Evolutionary conservation across 148 eudicot genomes (phyloP), one percentile per base, ranked within the genome.

Genomic region (Persicaria maculosa): DNA sequence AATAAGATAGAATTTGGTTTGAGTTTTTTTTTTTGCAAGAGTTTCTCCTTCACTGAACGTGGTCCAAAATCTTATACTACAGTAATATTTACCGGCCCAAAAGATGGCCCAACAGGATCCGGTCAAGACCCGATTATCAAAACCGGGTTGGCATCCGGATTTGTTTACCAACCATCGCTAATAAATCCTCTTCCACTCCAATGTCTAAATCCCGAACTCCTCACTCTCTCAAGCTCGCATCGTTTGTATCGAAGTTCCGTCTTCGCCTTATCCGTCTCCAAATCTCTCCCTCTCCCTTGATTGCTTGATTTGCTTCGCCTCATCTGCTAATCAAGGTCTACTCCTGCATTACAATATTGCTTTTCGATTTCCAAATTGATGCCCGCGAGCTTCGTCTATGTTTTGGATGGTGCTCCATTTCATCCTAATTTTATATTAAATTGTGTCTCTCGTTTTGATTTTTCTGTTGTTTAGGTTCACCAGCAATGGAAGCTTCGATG

Each of bases 401-500:
- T 9, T 19, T 9, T 19, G 8, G 36, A 6, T 58, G 64, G 7
- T 58, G 64, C 64, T 48, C 12, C 52, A 48, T 48, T 48, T 48
- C 52, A 48, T 48, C 19, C 64, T 36, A 20, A 19, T n/a, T 57
- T 7, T 58, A 7, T 17, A 2, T 55, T 55, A n/a, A 55, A 16
- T 55, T 48, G 8, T 48, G 52, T 48, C 50, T 2, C 12, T 48
- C 52, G 12, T 48, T 7, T 48, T 48, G 52, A 4, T 11, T 57
- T 10, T 58, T 2, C 31, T 58, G 20, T 14, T 40, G 17, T 11
- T 64, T 64, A 64, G 47, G 69, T 64, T 1, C 68, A 31, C 31
- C 14, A 40, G 46, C 46, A 64, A 64, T 64, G 69, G 69, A 64
- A 64, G 69, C 69, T 36, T 64, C 69, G 46, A 64, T 64, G 69